phyloP scores from a whole-genome alignment of 495 filamentous ascomycete genomes.

The Penicillium canariense region DNA sequence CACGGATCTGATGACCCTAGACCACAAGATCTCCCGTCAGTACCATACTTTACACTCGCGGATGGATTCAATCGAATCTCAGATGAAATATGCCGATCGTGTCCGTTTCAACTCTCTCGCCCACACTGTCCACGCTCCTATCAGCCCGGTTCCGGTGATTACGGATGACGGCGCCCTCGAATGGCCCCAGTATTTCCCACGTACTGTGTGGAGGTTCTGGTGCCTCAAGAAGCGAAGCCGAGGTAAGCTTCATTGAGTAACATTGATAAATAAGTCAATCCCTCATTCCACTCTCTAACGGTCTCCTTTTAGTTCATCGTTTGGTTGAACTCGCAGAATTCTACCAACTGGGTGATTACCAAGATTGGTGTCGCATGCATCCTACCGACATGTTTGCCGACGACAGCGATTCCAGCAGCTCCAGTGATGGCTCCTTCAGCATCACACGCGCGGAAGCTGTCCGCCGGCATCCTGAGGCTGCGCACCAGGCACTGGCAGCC shows the following conservation, averaged over 20 bases:
- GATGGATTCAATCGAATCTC: conserved; percentile 27
- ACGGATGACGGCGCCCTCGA: conserved; percentile 34
- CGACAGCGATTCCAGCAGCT: conserved; percentile 41
- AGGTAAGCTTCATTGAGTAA: conserved; percentile 27
- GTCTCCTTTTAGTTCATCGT: conserved; percentile 33
- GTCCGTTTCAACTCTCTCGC: conserved; percentile 44
- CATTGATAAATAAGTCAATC: conserved; percentile 1
- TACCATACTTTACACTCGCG: conserved; percentile 17
- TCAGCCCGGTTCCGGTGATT: conserved; percentile 38
- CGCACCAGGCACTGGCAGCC: conserved; percentile 43
- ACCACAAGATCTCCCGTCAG: conserved; percentile 35
- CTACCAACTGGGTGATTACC: conserved; percentile 40
- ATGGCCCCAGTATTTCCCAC: conserved; percentile 41
- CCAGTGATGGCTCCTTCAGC: conserved; percentile 32
- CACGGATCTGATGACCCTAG: conserved; percentile 36
- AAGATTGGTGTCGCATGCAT: conserved; percentile 40
- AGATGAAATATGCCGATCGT: conserved; percentile 32
- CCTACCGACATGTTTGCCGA: conserved; percentile 29
- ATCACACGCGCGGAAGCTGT: conserved; percentile 37
- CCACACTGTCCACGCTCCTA: conserved; percentile 37
- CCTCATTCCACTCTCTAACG: conserved; percentile 12
- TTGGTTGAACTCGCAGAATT: conserved; percentile 43
- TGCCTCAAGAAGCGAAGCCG: conserved; percentile 44
- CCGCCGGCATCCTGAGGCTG: conserved; percentile 36
- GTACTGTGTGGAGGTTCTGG: conserved; percentile 45